Evolutionary conservation across 345 rosid species (phyloP).

Genomic region (Corchorus olitorius): DNA sequence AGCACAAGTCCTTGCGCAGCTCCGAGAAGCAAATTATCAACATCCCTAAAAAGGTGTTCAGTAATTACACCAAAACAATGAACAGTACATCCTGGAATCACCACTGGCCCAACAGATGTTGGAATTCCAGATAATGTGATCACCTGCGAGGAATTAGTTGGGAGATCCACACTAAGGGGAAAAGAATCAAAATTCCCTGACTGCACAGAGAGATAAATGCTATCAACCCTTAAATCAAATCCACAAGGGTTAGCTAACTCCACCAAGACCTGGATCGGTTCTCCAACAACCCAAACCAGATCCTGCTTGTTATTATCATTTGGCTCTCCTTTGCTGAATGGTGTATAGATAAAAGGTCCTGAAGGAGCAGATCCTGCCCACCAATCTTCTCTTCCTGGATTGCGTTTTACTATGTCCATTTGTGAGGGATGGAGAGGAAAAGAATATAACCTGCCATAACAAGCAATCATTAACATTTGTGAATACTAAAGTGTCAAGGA

Average conservation of each 20-base stretch:
- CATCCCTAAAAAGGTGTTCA: constrained; percentile 89
- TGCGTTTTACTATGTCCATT: constrained; percentile 81
- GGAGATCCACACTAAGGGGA: constrained; percentile 86
- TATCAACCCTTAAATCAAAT: constrained; percentile 87
- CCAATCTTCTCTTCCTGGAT: constrained; percentile 94
- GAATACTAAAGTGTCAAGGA: constrained; percentile 4
- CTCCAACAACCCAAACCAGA: constrained; percentile 91
- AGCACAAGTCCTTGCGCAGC: constrained; percentile 99
- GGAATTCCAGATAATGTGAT: constrained; percentile 92
- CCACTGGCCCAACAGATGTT: constrained; percentile 75
- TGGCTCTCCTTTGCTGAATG: constrained; percentile 91
- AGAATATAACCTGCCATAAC: constrained; percentile 65
- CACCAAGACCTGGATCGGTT: constrained; percentile 95
- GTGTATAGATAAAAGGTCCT: constrained; percentile 98
- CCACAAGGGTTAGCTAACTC: constrained; percentile 99
- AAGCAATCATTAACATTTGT: background rate
- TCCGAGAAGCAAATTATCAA: constrained; percentile 94
- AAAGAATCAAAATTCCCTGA: constrained; percentile 93
- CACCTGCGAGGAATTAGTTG: constrained; percentile 96
- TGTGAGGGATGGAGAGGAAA: constrained; percentile 87
- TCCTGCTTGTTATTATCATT: constrained; percentile 81
- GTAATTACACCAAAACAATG: constrained; percentile 98
- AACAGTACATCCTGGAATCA: constrained; percentile 86
- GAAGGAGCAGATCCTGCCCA: constrained; percentile 96
- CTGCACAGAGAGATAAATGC: constrained; percentile 87